Conservation (phyloP, 768 basidiomycete species). For the Phlebiopsis gigantea region DNA sequence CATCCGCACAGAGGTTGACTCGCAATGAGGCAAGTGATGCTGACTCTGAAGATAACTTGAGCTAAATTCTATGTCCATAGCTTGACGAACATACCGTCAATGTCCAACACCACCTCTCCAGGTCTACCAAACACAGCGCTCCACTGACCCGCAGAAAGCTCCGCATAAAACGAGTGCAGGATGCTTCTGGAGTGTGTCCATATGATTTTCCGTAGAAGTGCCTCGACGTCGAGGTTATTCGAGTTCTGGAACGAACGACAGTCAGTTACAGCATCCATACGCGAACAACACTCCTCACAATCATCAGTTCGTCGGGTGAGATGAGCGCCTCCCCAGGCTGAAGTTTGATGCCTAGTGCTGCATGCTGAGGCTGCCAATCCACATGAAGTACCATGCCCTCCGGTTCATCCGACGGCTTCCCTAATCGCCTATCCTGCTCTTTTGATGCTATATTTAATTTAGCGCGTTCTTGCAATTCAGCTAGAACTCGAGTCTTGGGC, state of each 20-base stretch:
- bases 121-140: slow-evolving; percentile 56
- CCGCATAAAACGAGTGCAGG: slow-evolving; percentile 49
- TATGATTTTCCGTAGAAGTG: slow-evolving; percentile 57
- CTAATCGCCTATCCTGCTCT: neutral
- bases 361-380: slow-evolving; percentile 70
- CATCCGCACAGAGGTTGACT: slow-evolving; percentile 69
- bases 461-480: slow-evolving; percentile 57
- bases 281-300: slow-evolving; percentile 43
- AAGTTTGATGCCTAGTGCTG: slow-evolving; percentile 58
- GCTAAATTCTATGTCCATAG: neutral
- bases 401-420: slow-evolving; percentile 64
- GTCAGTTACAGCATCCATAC: neutral
- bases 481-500: slow-evolving; percentile 48
- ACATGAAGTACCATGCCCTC: slow-evolving; percentile 66
- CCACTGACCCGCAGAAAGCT: slow-evolving; percentile 46
- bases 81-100: slow-evolving; percentile 47
- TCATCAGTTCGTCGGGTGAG: slow-evolving; percentile 35
- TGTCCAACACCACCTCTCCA: slow-evolving; percentile 50
- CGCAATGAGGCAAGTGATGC: slow-evolving; percentile 38
- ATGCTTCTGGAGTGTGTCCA: slow-evolving; percentile 61
- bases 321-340: slow-evolving; percentile 42
- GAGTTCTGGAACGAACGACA: slow-evolving; percentile 41
- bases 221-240: slow-evolving; percentile 69
- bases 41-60: neutral
- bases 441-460: slow-evolving; percentile 35